phyloP scores from a whole-genome alignment of 495 filamentous ascomycete species.

The Viridothelium virens region DNA sequence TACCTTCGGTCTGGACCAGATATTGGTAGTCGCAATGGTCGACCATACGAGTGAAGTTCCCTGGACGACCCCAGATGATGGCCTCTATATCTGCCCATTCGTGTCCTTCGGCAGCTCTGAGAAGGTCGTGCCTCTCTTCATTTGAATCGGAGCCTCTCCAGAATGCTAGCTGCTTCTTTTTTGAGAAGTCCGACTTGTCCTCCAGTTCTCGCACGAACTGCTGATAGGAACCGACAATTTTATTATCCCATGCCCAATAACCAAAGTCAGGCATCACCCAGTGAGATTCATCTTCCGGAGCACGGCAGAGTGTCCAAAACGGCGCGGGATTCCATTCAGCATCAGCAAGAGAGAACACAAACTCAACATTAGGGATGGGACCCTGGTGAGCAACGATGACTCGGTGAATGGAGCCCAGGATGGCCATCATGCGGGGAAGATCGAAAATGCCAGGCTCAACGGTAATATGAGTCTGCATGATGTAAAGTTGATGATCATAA shows the following conservation, averaged over 20 bases:
- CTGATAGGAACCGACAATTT: slow-evolving; percentile 15
- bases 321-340: slow-evolving; percentile 9
- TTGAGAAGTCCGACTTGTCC: slow-evolving; percentile 14
- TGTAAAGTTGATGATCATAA: slow-evolving; percentile 22
- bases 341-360: slow-evolving; percentile 25
- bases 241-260: slow-evolving; percentile 24
- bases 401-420: slow-evolving; percentile 23
- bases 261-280: slow-evolving; percentile 34
- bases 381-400: slow-evolving; percentile 17
- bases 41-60: background rate
- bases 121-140: slow-evolving; percentile 4
- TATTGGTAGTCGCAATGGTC: slow-evolving; percentile 8
- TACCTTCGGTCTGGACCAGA: slow-evolving; percentile 9
- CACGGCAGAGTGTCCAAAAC: slow-evolving; percentile 8
- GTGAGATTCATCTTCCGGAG: slow-evolving; percentile 18
- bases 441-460: slow-evolving; percentile 5
- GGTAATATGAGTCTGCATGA: slow-evolving; percentile 14
- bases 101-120: background rate
- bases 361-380: slow-evolving; percentile 28
- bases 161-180: slow-evolving; percentile 24
- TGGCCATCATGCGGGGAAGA: slow-evolving; percentile 19
- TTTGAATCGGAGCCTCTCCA: slow-evolving; percentile 25
- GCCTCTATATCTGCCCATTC: background rate
- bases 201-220: slow-evolving; percentile 11
- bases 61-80: background rate